phyloP scores from a whole-genome alignment of 129 eudicot species.

The Pseudognaphalium luteoalbum region DNA sequence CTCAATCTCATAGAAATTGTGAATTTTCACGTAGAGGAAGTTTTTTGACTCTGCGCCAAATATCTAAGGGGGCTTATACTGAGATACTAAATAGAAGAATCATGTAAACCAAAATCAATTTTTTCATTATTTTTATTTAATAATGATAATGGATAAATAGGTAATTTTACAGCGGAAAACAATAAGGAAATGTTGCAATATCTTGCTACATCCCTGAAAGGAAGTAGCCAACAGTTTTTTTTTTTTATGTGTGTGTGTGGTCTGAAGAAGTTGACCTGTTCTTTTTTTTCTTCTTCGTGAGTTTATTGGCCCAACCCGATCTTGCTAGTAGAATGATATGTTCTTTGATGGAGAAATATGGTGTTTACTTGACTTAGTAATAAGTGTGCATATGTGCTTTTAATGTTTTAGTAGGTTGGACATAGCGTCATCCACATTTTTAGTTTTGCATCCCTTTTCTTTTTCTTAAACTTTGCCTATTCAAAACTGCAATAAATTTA shows the following conservation, averaged over 20 bases:
- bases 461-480: not conserved
- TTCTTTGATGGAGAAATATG: not conserved
- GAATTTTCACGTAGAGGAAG: slow-evolving; percentile 3
- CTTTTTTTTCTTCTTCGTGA: not conserved
- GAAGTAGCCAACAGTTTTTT: not conserved
- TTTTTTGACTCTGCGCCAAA: slow-evolving; percentile 4
- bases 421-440: not conserved
- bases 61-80: not conserved
- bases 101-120: slow-evolving; percentile 2
- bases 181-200: not conserved
- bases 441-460: not conserved
- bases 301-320: not conserved
- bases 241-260: too few species aligned
- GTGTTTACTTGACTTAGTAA: not conserved
- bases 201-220: not conserved
- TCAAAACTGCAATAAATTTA: not conserved
- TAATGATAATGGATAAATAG: not conserved
- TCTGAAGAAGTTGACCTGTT: not conserved
- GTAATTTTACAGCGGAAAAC: not conserved
- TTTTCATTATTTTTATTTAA: not conserved
- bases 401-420: not conserved
- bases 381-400: not conserved
- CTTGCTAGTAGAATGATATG: not conserved
- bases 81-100: slow-evolving; percentile 6
- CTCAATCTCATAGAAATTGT: slow-evolving; percentile 2